These are phyloP conservation scores for Parastagonospora avenae DNA, from an alignment of 2,329 filamentous ascomycete genomes.

Conservation along the genomic window DNA sequence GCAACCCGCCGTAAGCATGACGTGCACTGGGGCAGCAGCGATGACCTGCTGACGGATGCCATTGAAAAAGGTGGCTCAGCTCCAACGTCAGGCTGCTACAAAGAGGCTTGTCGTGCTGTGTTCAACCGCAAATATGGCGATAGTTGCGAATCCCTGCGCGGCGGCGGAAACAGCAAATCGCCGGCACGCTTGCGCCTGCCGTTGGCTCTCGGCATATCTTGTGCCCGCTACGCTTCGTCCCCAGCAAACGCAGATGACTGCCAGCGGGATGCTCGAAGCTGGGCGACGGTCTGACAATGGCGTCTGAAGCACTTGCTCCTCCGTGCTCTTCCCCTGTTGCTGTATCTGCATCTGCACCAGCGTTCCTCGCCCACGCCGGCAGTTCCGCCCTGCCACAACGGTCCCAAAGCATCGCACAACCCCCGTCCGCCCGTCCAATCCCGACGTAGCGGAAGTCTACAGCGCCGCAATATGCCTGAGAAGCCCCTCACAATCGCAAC, in stretches of 20 bases:
- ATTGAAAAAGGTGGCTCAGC: slow-evolving; percentile 26
- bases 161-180: slow-evolving; percentile 21
- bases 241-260: slow-evolving; percentile 34
- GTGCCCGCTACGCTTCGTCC: slow-evolving; percentile 21
- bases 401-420: slow-evolving; percentile 19
- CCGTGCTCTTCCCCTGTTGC: background rate
- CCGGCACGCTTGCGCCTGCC: slow-evolving; percentile 19
- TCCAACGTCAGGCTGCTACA: background rate
- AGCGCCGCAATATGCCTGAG: slow-evolving; percentile 69
- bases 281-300: slow-evolving; percentile 37
- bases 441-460: slow-evolving; percentile 23
- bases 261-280: slow-evolving; percentile 23
- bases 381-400: slow-evolving; percentile 14
- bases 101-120: slow-evolving; percentile 16
- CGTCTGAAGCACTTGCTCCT: slow-evolving; percentile 9
- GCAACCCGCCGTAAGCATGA: slow-evolving; percentile 45
- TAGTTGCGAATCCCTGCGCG: slow-evolving; percentile 19
- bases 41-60: slow-evolving; percentile 36
- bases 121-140: slow-evolving; percentile 13
- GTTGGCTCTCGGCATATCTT: slow-evolving; percentile 21
- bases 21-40: slow-evolving; percentile 46
- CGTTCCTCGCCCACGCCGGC: slow-evolving; percentile 1
- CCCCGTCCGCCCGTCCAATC: slow-evolving; percentile 26
- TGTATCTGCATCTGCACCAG: background rate
- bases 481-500: slow-evolving; percentile 82